Conservation (phyloP, 1,284 basidiomycete genomes). For the Singerocomus inundabilis region DNA sequence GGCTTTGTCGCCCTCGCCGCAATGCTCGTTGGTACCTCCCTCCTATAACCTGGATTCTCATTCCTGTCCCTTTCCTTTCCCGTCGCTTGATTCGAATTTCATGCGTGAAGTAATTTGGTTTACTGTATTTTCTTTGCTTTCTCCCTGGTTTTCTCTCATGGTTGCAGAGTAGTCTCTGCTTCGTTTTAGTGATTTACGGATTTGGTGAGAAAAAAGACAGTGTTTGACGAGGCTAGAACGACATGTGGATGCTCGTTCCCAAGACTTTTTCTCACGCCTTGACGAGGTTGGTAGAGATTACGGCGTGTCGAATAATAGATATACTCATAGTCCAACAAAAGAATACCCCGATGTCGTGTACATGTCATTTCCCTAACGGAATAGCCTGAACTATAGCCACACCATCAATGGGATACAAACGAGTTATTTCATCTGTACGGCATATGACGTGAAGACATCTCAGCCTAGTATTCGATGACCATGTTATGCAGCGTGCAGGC, state of each 20-base stretch:
- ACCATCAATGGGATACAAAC: too few species aligned
- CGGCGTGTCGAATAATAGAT: slow-evolving; percentile 1
- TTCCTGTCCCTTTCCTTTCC: too few species aligned
- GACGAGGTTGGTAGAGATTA: slow-evolving; percentile 9
- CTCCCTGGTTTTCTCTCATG: too few species aligned
- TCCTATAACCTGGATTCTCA: slow-evolving; percentile 28
- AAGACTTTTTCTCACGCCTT: slow-evolving; percentile 5
- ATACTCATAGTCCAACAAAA: slow-evolving; percentile 6
- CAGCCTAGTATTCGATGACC: too few species aligned
- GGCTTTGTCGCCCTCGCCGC: slow-evolving; percentile 24
- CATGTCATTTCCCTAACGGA: neutral
- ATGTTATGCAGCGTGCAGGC: too few species aligned
- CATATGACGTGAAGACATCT: too few species aligned
- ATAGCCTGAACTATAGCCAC: neutral
- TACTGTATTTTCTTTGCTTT: neutral
- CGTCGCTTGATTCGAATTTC: neutral
- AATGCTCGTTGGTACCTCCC: slow-evolving; percentile 17
- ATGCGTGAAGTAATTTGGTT: neutral
- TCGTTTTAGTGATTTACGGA: too few species aligned
- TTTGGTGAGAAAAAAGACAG: too few species aligned
- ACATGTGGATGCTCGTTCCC: neutral
- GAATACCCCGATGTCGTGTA: slow-evolving; percentile 6
- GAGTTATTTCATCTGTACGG: too few species aligned
- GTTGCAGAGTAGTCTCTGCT: neutral
- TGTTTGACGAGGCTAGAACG: too few species aligned